Evolutionary conservation across 2,329 filamentous ascomycete genomes (phyloP).

Genomic region (Hymenoscyphus fraxineus): DNA sequence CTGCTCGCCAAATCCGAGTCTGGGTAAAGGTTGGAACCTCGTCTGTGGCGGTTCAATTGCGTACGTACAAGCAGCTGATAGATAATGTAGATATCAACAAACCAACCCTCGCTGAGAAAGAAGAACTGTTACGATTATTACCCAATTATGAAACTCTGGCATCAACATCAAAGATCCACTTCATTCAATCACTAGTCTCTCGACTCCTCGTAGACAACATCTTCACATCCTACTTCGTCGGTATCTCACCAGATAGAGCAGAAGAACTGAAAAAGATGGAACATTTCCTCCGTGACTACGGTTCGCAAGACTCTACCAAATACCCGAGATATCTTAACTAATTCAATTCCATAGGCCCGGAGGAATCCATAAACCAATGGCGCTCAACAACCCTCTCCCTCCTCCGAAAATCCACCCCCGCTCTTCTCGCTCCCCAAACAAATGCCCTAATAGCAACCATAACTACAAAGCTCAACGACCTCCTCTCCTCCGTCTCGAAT

Average conservation of each 20-base stretch:
- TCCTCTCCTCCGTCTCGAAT: slow-evolving; percentile 47
- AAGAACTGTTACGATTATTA: slow-evolving; percentile 47
- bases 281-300: slow-evolving; percentile 24
- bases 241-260: slow-evolving; percentile 53
- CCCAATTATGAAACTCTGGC: slow-evolving; percentile 56
- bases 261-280: slow-evolving; percentile 41
- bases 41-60: neutral
- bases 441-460: slow-evolving; percentile 41
- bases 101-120: slow-evolving; percentile 40
- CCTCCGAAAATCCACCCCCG: slow-evolving; percentile 48
- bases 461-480: slow-evolving; percentile 44
- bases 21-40: neutral
- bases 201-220: slow-evolving; percentile 57
- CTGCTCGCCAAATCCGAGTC: neutral
- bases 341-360: slow-evolving; percentile 38
- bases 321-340: neutral
- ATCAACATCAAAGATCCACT: slow-evolving; percentile 53
- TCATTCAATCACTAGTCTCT: slow-evolving; percentile 61
- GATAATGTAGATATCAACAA: slow-evolving; percentile 40
- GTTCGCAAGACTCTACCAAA: slow-evolving; percentile 16
- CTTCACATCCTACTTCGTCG: slow-evolving; percentile 62
- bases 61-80: slow-evolving; percentile 13
- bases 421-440: slow-evolving; percentile 44
- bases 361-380: slow-evolving; percentile 61
- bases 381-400: slow-evolving; percentile 60